Percentiles rank a stretch among this genome's conserved stretches.
These are phyloP conservation scores for Coriolopsis trogii DNA, from an alignment of 1,284 basidiomycete genomes.

Conservation along the genomic window DNA sequence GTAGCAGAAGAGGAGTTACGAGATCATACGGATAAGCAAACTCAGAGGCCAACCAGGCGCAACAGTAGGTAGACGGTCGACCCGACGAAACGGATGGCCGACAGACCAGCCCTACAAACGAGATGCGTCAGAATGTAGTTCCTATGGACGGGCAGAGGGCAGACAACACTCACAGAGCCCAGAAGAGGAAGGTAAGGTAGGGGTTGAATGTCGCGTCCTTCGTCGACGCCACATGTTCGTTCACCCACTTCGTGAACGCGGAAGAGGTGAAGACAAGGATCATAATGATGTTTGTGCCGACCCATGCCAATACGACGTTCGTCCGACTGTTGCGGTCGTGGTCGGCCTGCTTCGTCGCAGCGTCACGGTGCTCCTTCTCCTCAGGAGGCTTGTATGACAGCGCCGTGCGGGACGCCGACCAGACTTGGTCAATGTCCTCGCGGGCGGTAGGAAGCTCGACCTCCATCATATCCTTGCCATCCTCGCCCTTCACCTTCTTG, in stretches of 20 bases:
- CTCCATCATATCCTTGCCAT: conserved; percentile 86
- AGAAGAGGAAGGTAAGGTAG: conserved; percentile 84
- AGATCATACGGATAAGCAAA: conserved; percentile 10
- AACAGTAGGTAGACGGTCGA: conserved; percentile 80
- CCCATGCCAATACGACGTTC: conserved; percentile 85
- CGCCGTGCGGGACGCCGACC: conserved; percentile 72
- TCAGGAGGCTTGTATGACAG: conserved; percentile 67
- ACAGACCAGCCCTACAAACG: conserved; percentile 67
- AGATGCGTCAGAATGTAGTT: background rate
- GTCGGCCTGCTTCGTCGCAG: conserved; percentile 90
- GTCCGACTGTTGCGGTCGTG: conserved; percentile 82
- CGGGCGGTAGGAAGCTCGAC: conserved; percentile 80
- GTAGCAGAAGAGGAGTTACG: background rate
- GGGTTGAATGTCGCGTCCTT: conserved; percentile 75
- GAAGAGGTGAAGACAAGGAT: conserved; percentile 83
- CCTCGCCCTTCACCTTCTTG: conserved; percentile 82
- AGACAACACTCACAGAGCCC: conserved; percentile 64
- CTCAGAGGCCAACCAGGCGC: conserved; percentile 60
- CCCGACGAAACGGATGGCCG: conserved; percentile 77
- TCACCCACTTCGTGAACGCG: conserved; percentile 70
- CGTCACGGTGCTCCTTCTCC: conserved; percentile 80
- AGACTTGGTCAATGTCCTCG: conserved; percentile 87
- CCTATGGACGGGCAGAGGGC: background rate
- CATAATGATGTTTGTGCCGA: conserved; percentile 83
- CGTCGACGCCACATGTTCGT: conserved; percentile 49